Base-by-base conservation (phyloP, 257 asterid species). In the Nemophila menziesii region DNA sequence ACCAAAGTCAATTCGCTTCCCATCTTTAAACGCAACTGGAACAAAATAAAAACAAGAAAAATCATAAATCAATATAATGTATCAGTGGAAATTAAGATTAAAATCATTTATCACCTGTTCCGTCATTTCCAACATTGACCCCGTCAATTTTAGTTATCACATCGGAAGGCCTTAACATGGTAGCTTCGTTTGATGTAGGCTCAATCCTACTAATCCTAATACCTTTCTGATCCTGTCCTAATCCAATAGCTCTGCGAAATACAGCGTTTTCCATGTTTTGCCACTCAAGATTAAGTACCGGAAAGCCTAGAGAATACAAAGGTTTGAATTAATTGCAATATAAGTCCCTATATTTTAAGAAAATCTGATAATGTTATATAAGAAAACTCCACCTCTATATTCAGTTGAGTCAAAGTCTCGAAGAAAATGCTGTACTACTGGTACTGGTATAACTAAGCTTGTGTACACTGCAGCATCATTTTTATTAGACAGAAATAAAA, bases 371-470 rank as follows among this genome's bases (percentile, higher is more conserved):
- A n/a, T 2, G 14, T 24, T 16, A 17, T 16, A 17, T 9, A n/a
- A n/a, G 18, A 10, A 17, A 12, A 41, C 20, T 33, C 16, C 62
- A 76, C 87, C 93, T 45, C 87, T 80, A 66, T 82, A 79, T n/a
- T 74, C 89, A 65, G 79, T 79, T 67, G 69, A 79, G 68, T 71
- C 82, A 64, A 76, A 83, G 56, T 83, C 94, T 44, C 63, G 56
- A 46, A 79, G 73, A 46, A 83, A 83, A 68, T 79, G 94, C 80
- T 57, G 69, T 51, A 83, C 76, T 44, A 83, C 94, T 16, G 92
- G 92, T 43, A 92, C 77, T 24, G 94, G 94, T 63, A 83, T 83
- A 48, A 82, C 92, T 60, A 79, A 79, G 54, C 94, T 87, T 52
- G 79, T 79, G 58, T 79, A 79, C 78, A 49, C 58, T 6, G 48